Evolutionary conservation across 768 basidiomycete genomes (phyloP).

Genomic region (Collybiopsis luxurians): DNA sequence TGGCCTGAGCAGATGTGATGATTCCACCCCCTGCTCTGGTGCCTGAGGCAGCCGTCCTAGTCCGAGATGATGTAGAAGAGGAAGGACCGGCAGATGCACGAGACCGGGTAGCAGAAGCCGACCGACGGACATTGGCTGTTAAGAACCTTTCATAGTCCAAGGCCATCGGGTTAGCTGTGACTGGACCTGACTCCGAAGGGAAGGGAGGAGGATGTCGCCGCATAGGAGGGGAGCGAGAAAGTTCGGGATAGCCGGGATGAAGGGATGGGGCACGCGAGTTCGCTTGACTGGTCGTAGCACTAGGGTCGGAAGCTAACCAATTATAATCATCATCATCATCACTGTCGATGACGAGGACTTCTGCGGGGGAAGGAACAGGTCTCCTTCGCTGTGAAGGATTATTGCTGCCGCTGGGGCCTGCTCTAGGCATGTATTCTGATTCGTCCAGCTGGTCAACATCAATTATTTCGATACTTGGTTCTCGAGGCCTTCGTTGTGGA

Average conservation of each 20-base stretch:
- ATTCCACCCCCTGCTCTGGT: conserved; percentile 1
- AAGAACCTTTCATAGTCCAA: conserved; percentile 2
- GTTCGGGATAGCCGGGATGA: not conserved
- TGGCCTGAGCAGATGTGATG: not conserved
- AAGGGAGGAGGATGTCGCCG: not conserved
- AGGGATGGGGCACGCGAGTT: not conserved
- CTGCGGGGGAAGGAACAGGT: not conserved
- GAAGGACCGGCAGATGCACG: too few species aligned
- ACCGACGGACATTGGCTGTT: not conserved
- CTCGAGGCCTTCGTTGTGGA: conserved; percentile 4
- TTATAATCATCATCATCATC: conserved; percentile 7
- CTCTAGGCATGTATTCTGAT: not conserved
- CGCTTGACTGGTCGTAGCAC: not conserved
- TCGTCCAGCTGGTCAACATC: conserved; percentile 8
- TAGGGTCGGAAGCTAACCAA: not conserved
- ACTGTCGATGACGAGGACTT: conserved; percentile 1
- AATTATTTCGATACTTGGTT: conserved; percentile 4
- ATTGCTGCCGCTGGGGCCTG: not conserved
- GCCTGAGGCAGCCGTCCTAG: not conserved
- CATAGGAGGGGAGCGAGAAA: not conserved
- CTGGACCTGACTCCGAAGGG: not conserved
- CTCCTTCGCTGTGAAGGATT: conserved; percentile 4
- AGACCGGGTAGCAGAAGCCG: not conserved
- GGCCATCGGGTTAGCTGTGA: not conserved
- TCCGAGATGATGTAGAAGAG: not conserved